Evolutionary conservation across 2,329 filamentous ascomycete species (phyloP).

Genomic region (Hypoxylon sp.): DNA sequence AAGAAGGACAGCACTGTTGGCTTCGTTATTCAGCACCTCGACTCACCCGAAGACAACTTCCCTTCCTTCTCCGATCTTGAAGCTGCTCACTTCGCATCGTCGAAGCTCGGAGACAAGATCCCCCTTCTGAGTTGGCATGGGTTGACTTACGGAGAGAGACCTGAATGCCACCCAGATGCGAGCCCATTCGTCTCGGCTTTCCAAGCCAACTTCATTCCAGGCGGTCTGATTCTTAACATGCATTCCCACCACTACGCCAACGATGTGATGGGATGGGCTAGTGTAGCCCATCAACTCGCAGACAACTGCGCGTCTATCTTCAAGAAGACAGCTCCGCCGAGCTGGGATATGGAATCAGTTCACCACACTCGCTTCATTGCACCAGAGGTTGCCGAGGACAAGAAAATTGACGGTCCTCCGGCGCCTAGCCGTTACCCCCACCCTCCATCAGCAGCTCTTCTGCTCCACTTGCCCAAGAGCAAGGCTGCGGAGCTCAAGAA

Average conservation of each 20-base stretch:
- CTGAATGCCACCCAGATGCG: slow-evolving; percentile 53
- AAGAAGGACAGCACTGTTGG: slow-evolving; percentile 52
- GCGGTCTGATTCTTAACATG: slow-evolving; percentile 57
- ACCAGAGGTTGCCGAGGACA: slow-evolving; percentile 48
- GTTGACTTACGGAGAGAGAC: slow-evolving; percentile 57
- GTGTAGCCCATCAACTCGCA: slow-evolving; percentile 56
- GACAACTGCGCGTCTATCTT: slow-evolving; percentile 57
- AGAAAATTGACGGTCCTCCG: slow-evolving; percentile 51
- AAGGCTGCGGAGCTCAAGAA: slow-evolving; percentile 57
- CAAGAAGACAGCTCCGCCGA: slow-evolving; percentile 49
- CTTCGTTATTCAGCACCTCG: slow-evolving; percentile 56
- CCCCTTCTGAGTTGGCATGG: slow-evolving; percentile 52
- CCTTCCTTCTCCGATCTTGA: slow-evolving; percentile 57
- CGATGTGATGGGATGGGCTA: slow-evolving; percentile 58
- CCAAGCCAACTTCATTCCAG: slow-evolving; percentile 58
- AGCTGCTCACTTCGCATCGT: slow-evolving; percentile 51
- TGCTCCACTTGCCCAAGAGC: slow-evolving; percentile 60
- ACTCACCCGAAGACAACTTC: slow-evolving; percentile 51
- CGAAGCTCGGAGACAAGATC: slow-evolving; percentile 51
- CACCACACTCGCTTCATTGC: slow-evolving; percentile 53
- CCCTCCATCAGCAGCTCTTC: slow-evolving; percentile 48
- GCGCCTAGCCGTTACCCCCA: slow-evolving; percentile 48
- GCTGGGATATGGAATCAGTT: slow-evolving; percentile 54
- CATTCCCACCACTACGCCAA: slow-evolving; percentile 59
- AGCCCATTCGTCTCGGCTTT: slow-evolving; percentile 55